These are phyloP conservation scores for Heterobasidion parviporum DNA, from an alignment of 1,284 basidiomycete genomes.

Conservation along the genomic window DNA sequence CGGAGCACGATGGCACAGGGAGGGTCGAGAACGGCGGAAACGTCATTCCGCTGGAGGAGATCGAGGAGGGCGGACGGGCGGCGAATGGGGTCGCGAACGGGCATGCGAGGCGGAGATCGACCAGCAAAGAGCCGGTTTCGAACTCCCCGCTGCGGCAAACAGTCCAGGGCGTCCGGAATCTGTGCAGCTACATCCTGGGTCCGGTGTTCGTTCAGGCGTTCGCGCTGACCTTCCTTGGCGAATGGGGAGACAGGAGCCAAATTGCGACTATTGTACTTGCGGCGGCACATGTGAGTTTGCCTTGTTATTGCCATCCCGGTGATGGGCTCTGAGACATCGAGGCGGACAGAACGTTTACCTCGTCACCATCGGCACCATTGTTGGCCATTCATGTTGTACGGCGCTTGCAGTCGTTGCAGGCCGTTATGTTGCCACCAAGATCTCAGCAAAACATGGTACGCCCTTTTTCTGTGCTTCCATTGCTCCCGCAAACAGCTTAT, in stretches of 20 bases:
- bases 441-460: constrained; percentile 91
- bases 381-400: constrained; percentile 88
- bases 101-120: not conserved
- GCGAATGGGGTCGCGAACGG: constrained; percentile 8
- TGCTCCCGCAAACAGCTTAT: not conserved
- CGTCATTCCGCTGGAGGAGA: constrained; percentile 48
- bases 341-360: constrained; percentile 57
- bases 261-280: constrained; percentile 96
- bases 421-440: constrained; percentile 85
- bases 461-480: constrained; percentile 9
- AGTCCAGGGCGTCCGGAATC: constrained; percentile 70
- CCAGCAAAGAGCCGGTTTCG: not conserved
- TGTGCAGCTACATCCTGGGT: constrained; percentile 76
- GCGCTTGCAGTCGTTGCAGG: constrained; percentile 86
- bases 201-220: constrained; percentile 97
- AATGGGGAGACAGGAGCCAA: constrained; percentile 98
- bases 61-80: constrained; percentile 49
- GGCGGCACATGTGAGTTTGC: constrained; percentile 79
- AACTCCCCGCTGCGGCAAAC: not conserved
- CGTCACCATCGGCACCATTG: constrained; percentile 83
- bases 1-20: constrained; percentile 35
- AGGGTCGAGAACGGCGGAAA: constrained; percentile 22
- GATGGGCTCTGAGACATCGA: not conserved
- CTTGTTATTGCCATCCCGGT: constrained; percentile 4
- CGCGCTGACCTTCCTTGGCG: constrained; percentile 91